Evolutionary conservation across 2,329 filamentous ascomycete species (phyloP).

Genomic region (Apiospora sp.): DNA sequence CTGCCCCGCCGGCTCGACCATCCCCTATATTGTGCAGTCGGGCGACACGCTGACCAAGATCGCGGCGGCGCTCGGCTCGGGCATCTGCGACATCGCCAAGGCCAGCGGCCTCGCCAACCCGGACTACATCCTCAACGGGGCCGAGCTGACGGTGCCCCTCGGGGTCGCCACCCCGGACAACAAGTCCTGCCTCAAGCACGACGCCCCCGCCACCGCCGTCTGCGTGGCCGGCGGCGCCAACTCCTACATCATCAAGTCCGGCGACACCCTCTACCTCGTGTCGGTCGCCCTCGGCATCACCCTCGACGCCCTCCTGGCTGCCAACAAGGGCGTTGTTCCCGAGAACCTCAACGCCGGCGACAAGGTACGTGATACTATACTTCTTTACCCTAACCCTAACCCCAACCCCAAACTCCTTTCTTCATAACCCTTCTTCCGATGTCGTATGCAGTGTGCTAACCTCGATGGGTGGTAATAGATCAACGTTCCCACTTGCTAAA

Average conservation of each 20-base stretch:
- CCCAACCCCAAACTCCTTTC: not conserved
- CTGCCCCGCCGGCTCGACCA: not conserved
- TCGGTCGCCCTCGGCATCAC: slow-evolving; percentile 17
- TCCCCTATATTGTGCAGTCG: slow-evolving; percentile 19
- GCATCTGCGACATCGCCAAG: slow-evolving; percentile 23
- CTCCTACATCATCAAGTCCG: slow-evolving; percentile 14
- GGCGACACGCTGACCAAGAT: slow-evolving; percentile 14
- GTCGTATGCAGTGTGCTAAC: not conserved
- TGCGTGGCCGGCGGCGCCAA: not conserved
- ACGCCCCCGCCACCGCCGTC: slow-evolving; percentile 9
- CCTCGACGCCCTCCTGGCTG: not conserved
- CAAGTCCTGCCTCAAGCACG: not conserved
- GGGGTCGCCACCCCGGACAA: slow-evolving; percentile 20
- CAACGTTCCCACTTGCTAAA: slow-evolving; percentile 19
- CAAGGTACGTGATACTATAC: not conserved
- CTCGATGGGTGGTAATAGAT: too few species aligned
- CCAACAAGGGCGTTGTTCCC: not conserved
- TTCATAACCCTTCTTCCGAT: not conserved
- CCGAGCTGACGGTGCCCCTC: slow-evolving; percentile 14
- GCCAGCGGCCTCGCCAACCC: slow-evolving; percentile 14
- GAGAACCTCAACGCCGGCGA: not conserved
- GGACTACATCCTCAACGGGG: slow-evolving; percentile 1
- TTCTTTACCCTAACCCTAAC: too few species aligned
- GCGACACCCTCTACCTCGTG: slow-evolving; percentile 10
- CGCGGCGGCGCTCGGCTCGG: slow-evolving; percentile 7